Conservation (phyloP, 352 stramenopile species). For the Globisporangium paddicum region DNA sequence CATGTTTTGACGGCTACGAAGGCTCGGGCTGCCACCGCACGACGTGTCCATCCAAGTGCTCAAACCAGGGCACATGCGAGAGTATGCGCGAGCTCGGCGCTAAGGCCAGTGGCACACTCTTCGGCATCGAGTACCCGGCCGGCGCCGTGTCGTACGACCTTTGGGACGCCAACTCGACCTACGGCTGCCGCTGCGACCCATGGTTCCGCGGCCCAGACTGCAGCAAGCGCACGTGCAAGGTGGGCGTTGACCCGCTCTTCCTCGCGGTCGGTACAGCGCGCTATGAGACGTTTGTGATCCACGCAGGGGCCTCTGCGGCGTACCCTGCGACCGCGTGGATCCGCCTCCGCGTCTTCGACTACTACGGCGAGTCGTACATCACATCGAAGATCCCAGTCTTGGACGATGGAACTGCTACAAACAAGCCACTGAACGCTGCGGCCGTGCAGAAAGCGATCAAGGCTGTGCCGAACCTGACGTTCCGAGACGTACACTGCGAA, state of each 20-base stretch:
- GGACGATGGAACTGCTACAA: constrained; percentile 5
- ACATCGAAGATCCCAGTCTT: constrained; percentile 46
- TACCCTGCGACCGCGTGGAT: constrained; percentile 16
- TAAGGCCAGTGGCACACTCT: constrained; percentile 40
- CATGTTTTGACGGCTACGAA: constrained; percentile 90
- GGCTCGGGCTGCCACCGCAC: constrained; percentile 81
- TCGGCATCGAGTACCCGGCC: constrained; percentile 18
- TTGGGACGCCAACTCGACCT: constrained; percentile 80
- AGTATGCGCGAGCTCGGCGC: constrained; percentile 53
- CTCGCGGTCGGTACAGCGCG: constrained; percentile 27
- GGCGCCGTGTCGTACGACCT: constrained; percentile 41
- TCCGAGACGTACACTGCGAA: constrained; percentile 36
- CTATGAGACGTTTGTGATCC: constrained; percentile 52
- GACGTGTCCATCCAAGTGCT: constrained; percentile 68
- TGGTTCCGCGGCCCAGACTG: constrained; percentile 88
- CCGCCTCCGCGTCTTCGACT: constrained; percentile 61
- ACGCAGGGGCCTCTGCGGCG: constrained; percentile 9
- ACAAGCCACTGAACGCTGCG: constrained; percentile 7
- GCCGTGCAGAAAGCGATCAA: constrained; percentile 32
- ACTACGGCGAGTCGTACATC: constrained; percentile 61
- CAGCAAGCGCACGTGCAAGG: constrained; percentile 51
- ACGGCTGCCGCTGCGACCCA: constrained; percentile 88
- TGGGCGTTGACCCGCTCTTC: constrained; percentile 68
- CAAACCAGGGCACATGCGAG: constrained; percentile 64
- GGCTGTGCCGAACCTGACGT: constrained; percentile 44